phyloP scores from a whole-genome alignment of 2,329 filamentous ascomycete genomes.

The Dothiorella sarmentorum region DNA sequence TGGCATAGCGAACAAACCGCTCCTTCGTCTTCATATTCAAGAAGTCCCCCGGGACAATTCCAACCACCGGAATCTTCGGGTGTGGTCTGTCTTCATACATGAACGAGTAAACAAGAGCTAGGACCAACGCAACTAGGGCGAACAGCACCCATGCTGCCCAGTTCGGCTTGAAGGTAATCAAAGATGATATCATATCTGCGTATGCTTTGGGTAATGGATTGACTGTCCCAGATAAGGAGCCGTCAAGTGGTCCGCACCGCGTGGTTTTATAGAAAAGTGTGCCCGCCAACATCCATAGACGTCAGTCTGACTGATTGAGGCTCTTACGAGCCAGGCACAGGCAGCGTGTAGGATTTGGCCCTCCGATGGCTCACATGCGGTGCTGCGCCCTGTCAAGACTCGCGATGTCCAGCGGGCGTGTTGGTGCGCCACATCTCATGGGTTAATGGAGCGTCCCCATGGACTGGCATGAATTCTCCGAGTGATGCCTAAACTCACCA shows the following conservation, averaged over 20 bases:
- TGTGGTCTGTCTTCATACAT: conserved; percentile 9
- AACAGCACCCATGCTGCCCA: conserved; percentile 1
- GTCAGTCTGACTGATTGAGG: conserved; percentile 1
- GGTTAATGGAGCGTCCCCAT: neutral
- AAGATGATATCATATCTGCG: neutral
- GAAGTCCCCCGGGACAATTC: neutral
- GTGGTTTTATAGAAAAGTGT: neutral
- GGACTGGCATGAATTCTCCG: neutral
- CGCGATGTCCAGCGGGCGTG: conserved; percentile 3
- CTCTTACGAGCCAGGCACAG: neutral
- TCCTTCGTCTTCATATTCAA: conserved; percentile 14
- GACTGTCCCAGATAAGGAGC: neutral
- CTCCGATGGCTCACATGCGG: conserved; percentile 1
- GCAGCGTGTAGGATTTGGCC: conserved; percentile 1
- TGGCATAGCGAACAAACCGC: neutral
- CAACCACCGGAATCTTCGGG: neutral
- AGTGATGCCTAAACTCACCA: neutral
- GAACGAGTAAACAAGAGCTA: neutral
- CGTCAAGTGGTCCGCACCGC: neutral
- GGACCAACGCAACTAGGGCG: neutral
- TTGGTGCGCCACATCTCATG: conserved; percentile 8
- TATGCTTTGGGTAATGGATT: neutral
- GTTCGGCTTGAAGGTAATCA: neutral
- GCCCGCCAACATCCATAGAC: neutral
- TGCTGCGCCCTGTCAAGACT: conserved; percentile 5